Percentiles rank a stretch among this genome's conserved stretches.
Evolutionary conservation across 192 early-diverging fungal species (phyloP).

Genomic region (Entomortierella chlamydospora): DNA sequence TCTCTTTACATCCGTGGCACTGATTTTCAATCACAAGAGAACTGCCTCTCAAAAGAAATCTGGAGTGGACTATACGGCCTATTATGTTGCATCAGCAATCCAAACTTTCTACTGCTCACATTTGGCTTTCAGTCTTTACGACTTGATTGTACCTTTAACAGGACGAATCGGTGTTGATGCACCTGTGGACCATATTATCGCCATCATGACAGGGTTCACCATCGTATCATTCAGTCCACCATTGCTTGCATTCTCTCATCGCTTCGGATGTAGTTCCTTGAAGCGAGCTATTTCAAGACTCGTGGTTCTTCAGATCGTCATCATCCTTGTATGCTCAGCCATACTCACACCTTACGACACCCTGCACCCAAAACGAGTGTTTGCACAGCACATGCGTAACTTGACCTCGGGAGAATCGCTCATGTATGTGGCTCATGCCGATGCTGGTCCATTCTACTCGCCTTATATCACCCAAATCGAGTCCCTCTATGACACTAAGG

Average conservation of each 20-base stretch:
- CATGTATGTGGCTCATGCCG: constrained; percentile 69
- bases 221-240: constrained; percentile 56
- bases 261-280: constrained; percentile 55
- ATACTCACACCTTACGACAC: constrained; percentile 63
- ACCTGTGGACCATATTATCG: constrained; percentile 73
- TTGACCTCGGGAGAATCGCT: constrained; percentile 66
- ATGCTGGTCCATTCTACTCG: constrained; percentile 61
- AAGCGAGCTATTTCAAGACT: constrained; percentile 35
- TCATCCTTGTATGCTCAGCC: constrained; percentile 31
- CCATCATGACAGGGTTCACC: constrained; percentile 64
- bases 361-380: constrained; percentile 73
- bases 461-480: constrained; percentile 58
- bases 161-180: constrained; percentile 74
- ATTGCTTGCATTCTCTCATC: constrained; percentile 65
- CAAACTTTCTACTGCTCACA: constrained; percentile 52
- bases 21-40: constrained; percentile 47
- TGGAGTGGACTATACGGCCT: constrained; percentile 36
- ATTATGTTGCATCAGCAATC: constrained; percentile 38
- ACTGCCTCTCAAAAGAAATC: not conserved
- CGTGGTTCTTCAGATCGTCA: constrained; percentile 42
- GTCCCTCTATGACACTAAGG: constrained; percentile 48
- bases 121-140: constrained; percentile 57
- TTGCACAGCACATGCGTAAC: constrained; percentile 73
- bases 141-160: constrained; percentile 76
- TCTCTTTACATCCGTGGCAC: constrained; percentile 24